Percentiles rank a stretch among this genome's conserved stretches.
These are phyloP conservation scores for Leucoagaricus sp. DNA, from an alignment of 1,284 basidiomycete species.

Conservation along the genomic window DNA sequence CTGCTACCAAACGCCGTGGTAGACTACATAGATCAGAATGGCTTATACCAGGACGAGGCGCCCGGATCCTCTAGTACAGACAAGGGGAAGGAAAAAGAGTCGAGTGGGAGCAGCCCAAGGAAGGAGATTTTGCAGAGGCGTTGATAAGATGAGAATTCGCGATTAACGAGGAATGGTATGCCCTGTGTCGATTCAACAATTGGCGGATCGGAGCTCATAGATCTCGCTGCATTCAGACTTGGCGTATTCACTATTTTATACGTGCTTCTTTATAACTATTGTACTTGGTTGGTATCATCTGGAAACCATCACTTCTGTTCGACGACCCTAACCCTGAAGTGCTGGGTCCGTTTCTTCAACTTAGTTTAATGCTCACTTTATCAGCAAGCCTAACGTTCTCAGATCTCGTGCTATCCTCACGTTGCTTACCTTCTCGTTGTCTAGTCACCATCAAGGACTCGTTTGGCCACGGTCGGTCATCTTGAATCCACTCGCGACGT, in stretches of 20 bases:
- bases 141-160: background rate
- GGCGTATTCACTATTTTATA: background rate
- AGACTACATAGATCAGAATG: conserved; percentile 89
- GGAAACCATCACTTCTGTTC: background rate
- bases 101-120: conserved; percentile 7
- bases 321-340: background rate
- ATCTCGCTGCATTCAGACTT: conserved; percentile 1
- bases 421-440: background rate
- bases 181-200: background rate
- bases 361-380: background rate
- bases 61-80: conserved; percentile 25
- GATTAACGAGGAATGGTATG: background rate
- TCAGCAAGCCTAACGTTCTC: background rate
- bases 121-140: conserved; percentile 9
- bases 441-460: background rate
- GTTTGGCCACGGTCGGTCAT: background rate
- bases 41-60: conserved; percentile 68
- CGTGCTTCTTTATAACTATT: conserved; percentile 7
- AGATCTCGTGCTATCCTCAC: too few relatives aligned
- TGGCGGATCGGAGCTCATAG: background rate
- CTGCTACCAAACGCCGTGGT: conserved; percentile 91
- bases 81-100: conserved; percentile 37
- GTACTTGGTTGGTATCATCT: conserved; percentile 1
- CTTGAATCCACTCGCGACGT: background rate
- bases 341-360: background rate